These are phyloP conservation scores for Alternaria gaisen DNA, from an alignment of 2,329 filamentous ascomycete genomes.

Conservation along the genomic window DNA sequence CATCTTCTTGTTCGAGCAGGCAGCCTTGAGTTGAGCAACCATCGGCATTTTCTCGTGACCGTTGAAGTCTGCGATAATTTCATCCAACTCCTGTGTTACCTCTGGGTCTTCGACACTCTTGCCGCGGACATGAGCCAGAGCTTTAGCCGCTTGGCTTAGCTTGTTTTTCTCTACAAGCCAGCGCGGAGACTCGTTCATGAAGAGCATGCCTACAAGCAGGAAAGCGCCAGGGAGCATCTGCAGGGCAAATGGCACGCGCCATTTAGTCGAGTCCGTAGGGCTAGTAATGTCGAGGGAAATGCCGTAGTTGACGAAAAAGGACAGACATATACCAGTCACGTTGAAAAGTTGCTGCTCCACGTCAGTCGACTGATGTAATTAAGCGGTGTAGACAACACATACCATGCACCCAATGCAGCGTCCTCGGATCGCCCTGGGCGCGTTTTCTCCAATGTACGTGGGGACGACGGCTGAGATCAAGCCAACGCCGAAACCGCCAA, in stretches of 20 bases:
- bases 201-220: slow-evolving; percentile 60
- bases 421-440: slow-evolving; percentile 53
- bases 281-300: slow-evolving; percentile 56
- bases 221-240: slow-evolving; percentile 62
- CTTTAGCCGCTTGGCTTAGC: slow-evolving; percentile 55
- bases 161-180: slow-evolving; percentile 64
- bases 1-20: slow-evolving; percentile 50
- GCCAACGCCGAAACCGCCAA: slow-evolving; percentile 57
- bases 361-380: not conserved
- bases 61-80: slow-evolving; percentile 54
- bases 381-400: not conserved
- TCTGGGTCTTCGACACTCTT: slow-evolving; percentile 46
- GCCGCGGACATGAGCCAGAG: slow-evolving; percentile 52
- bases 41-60: slow-evolving; percentile 55
- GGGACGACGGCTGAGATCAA: slow-evolving; percentile 55
- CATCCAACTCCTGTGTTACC: slow-evolving; percentile 53
- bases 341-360: slow-evolving; percentile 48
- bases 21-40: slow-evolving; percentile 49
- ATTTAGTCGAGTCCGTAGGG: slow-evolving; percentile 57
- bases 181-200: slow-evolving; percentile 62
- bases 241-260: slow-evolving; percentile 62
- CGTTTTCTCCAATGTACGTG: slow-evolving; percentile 58
- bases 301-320: slow-evolving; percentile 64
- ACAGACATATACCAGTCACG: slow-evolving; percentile 58
- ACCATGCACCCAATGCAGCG: slow-evolving; percentile 50